Conservation (phyloP, 495 filamentous ascomycete genomes). For the Haplographium delicatum region DNA sequence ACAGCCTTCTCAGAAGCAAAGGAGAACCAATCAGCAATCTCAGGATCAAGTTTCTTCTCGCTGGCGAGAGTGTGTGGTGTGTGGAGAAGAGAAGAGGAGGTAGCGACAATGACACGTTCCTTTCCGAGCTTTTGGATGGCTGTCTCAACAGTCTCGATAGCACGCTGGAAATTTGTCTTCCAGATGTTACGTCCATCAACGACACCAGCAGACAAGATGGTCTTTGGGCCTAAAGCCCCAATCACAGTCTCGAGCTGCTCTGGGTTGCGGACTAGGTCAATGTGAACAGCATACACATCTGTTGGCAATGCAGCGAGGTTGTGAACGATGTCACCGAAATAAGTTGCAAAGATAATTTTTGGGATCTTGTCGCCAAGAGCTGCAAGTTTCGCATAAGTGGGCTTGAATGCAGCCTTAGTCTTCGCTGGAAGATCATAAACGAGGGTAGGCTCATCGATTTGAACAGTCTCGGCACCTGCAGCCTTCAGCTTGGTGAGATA, state of each 20-base stretch:
- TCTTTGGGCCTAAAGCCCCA: conserved; percentile 71
- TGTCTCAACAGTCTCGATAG: conserved; percentile 80
- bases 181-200: conserved; percentile 99
- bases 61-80: conserved; percentile 93
- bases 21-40: conserved; percentile 97
- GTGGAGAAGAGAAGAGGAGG: conserved; percentile 94
- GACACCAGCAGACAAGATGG: conserved; percentile 87
- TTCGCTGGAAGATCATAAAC: conserved; percentile 85
- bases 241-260: conserved; percentile 87
- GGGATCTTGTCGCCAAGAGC: conserved; percentile 71
- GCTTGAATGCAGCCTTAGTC: conserved; percentile 96
- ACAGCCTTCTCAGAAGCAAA: conserved; percentile 92
- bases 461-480: conserved; percentile 88
- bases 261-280: conserved; percentile 94
- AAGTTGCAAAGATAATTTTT: conserved; percentile 81
- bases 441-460: conserved; percentile 96
- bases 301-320: conserved; percentile 86
- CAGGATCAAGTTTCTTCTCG: conserved; percentile 92
- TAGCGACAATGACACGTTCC: conserved; percentile 92
- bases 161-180: conserved; percentile 96
- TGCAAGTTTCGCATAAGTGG: conserved; percentile 84
- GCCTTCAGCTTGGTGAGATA: conserved; percentile 86
- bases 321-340: conserved; percentile 99
- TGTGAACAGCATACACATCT: conserved; percentile 74
- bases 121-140: conserved; percentile 91